Evolutionary conservation across 306 rosid species (phyloP).

Genomic region (Citrullus amarus): DNA sequence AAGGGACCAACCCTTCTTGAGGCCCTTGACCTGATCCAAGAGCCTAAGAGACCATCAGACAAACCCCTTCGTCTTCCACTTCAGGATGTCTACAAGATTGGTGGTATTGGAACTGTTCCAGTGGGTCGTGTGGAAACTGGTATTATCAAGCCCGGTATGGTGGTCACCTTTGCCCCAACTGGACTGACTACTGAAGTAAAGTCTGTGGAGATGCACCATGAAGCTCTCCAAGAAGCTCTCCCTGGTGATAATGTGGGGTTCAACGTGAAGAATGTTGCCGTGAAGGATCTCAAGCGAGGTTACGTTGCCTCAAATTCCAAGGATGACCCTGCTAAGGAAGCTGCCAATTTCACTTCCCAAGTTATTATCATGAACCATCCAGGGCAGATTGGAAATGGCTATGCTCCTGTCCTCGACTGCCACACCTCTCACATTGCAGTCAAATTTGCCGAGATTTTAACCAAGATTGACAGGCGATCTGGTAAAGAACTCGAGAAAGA

Average conservation of each 20-base stretch:
- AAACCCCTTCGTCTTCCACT: conserved; percentile 86
- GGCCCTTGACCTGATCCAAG: conserved; percentile 61
- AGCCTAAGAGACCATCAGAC: conserved; percentile 87
- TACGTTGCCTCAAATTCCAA: conserved; percentile 82
- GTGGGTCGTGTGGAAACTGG: conserved; percentile 94
- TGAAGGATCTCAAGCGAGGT: conserved; percentile 95
- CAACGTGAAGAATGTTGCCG: conserved; percentile 88
- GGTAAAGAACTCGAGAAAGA: conserved; percentile 88
- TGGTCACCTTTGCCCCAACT: conserved; percentile 61
- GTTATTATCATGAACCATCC: conserved; percentile 95
- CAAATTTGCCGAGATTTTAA: conserved; percentile 54
- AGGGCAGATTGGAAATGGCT: conserved; percentile 85
- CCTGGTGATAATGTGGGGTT: conserved; percentile 90
- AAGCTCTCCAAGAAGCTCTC: conserved; percentile 64
- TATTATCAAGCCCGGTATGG: conserved; percentile 60
- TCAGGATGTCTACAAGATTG: conserved; percentile 96
- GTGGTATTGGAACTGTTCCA: conserved; percentile 91
- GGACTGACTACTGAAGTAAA: conserved; percentile 73
- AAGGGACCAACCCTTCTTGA: conserved; percentile 94
- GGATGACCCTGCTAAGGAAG: conserved; percentile 92
- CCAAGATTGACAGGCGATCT: conserved; percentile 88
- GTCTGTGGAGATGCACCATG: conserved; percentile 93
- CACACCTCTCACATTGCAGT: conserved; percentile 88
- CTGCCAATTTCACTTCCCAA: conserved; percentile 76
- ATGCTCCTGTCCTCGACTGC: conserved; percentile 87